Evolutionary conservation across 352 stramenopile genomes (phyloP).

Genomic region (Aphanomyces cochlioides): DNA sequence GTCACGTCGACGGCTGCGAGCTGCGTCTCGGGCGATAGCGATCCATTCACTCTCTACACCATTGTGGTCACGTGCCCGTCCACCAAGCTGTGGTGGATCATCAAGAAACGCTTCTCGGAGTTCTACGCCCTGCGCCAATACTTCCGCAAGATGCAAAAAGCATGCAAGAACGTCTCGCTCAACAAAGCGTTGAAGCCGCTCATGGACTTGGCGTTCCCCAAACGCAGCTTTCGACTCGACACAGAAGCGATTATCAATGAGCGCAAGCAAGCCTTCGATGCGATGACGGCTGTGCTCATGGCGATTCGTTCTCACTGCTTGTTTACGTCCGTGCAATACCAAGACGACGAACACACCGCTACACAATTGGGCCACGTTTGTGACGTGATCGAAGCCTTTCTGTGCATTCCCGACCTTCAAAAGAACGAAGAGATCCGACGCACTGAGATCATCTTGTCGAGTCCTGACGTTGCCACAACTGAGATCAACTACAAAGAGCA

Average conservation of each 20-base stretch:
- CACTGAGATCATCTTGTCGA: neutral
- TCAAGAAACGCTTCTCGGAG: constrained; percentile 65
- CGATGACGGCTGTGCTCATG: neutral
- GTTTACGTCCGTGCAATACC: neutral
- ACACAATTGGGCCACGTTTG: neutral
- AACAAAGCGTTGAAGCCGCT: neutral
- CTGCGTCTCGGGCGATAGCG: neutral
- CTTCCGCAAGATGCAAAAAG: neutral
- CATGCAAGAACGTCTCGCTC: neutral
- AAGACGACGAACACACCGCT: neutral
- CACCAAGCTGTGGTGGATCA: constrained; percentile 39
- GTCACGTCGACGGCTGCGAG: neutral
- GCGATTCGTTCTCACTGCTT: neutral
- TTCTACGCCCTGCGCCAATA: constrained; percentile 55
- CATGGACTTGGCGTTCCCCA: constrained; percentile 9
- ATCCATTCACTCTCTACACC: neutral
- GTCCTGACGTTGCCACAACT: neutral
- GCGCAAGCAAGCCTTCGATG: neutral
- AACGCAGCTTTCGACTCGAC: constrained; percentile 2
- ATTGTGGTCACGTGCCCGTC: constrained; percentile 7
- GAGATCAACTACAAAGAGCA: constrained; percentile 12
- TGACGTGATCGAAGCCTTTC: constrained; percentile 18
- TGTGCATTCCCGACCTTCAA: constrained; percentile 11
- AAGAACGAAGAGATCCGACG: neutral
- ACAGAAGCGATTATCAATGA: neutral